Base-by-base conservation (phyloP, 2,329 filamentous ascomycete genomes). In the Colletotrichum tamarilloi region DNA sequence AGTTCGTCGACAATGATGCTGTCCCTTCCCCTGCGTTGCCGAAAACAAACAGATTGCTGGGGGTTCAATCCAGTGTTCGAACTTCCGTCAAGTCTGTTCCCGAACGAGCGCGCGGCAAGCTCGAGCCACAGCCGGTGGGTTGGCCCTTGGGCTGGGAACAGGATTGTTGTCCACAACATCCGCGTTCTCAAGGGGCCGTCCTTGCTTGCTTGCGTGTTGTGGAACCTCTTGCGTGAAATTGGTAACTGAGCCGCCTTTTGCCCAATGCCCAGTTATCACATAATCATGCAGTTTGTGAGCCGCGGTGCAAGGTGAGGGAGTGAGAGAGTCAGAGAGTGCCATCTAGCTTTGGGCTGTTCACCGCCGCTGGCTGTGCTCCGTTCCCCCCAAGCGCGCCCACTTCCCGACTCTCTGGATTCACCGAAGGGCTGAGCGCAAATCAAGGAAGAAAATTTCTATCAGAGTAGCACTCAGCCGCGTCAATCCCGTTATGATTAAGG, bases 381-480 rank as follows among this genome's bases (percentile, higher is more conserved):
- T 49, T 49, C 4, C n/a, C 57, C 12, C 32, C 19, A 24, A 32
- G 12, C 22, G n/a, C 42, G 28, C 58, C 58, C 69, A 63, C 52
- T 62, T 62, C 28, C 57, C 64, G 52, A 46, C 30, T 42, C 2
- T 26, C 35, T 12, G 42, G 32, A n/a, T 60, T 55, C 22, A 26
- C 30, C 19, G 58, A 35, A 57, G 55, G 56, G 66, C 58, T 58
- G 38, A 26, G 63, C 52, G 56, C 16, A n/a, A 38, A n/a, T 32
- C 24, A 19, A 53, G 22, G 26, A 24, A 30, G 12, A 49, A 49
- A 22, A 8, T 14, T 35, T 49, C 28, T 28, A 16, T 12, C 60
- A 65, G 28, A 38, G 67, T 59, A 58, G 60, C 53, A 69, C 38
- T 26, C 22, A 53, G 67, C 58, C 38, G 62, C 24, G 30, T 52